A percentile compares a stretch with the other conserved stretches of the same genome.
These are phyloP conservation scores for Cnidoscolus chayamansa DNA, from an alignment of 441 rosid species.

Conservation along the genomic window DNA sequence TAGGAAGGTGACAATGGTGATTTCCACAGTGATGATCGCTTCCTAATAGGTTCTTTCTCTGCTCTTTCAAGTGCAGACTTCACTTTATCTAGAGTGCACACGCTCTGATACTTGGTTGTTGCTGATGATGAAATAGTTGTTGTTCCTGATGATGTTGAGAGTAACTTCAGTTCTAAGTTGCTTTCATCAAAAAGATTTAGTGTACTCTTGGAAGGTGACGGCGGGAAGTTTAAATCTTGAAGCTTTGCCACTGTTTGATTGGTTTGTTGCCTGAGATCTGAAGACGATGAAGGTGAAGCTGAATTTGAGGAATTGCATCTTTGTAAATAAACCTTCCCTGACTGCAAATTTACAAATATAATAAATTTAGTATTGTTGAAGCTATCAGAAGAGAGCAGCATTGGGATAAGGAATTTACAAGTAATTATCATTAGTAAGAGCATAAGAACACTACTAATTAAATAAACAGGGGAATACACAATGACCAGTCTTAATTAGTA, in stretches of 20 bases:
- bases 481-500: slow-evolving; percentile 5
- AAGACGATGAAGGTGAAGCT: slow-evolving; percentile 27
- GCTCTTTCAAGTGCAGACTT: slow-evolving; percentile 71
- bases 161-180: slow-evolving; percentile 56
- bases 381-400: background rate
- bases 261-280: slow-evolving; percentile 30
- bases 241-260: slow-evolving; percentile 42
- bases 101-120: slow-evolving; percentile 48
- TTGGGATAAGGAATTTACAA: background rate
- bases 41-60: slow-evolving; percentile 43
- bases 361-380: too few species aligned
- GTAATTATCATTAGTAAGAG: slow-evolving; percentile 1
- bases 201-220: slow-evolving; percentile 39
- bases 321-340: slow-evolving; percentile 75
- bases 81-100: slow-evolving; percentile 82
- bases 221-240: slow-evolving; percentile 72
- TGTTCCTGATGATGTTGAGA: slow-evolving; percentile 27
- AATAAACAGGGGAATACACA: background rate
- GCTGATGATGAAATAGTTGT: too few species aligned
- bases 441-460: slow-evolving; percentile 20
- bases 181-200: slow-evolving; percentile 55
- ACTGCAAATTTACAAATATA: slow-evolving; percentile 40
- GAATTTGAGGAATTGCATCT: slow-evolving; percentile 48
- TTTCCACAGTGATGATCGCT: slow-evolving; percentile 34
- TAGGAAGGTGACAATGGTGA: slow-evolving; percentile 42